These are phyloP conservation scores for Erodium maritimum DNA, from an alignment of 345 rosid species.

Conservation along the genomic window DNA sequence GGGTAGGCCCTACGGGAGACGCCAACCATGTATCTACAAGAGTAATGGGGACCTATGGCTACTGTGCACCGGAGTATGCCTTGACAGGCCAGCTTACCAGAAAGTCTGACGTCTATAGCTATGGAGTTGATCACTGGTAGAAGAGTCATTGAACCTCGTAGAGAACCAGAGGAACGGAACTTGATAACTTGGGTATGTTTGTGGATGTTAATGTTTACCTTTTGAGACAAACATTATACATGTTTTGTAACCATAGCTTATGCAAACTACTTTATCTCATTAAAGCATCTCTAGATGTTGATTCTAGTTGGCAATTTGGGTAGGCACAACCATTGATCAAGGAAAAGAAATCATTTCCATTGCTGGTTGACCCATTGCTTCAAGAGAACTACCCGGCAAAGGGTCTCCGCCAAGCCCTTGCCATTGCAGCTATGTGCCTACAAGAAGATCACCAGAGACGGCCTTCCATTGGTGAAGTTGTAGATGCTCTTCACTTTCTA, in stretches of 20 bases:
- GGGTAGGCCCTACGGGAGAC: slow-evolving; percentile 34
- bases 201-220: not conserved
- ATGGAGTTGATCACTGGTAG: slow-evolving; percentile 74
- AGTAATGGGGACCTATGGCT: slow-evolving; percentile 67
- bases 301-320: not conserved
- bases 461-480: slow-evolving; percentile 67
- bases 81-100: slow-evolving; percentile 41
- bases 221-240: too few species aligned
- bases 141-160: slow-evolving; percentile 55
- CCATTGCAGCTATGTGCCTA: slow-evolving; percentile 77
- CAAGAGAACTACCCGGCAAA: slow-evolving; percentile 42
- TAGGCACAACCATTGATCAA: slow-evolving; percentile 66
- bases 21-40: slow-evolving; percentile 30
- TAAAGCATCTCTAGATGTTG: too few species aligned
- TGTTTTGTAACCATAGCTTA: not conserved
- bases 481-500: slow-evolving; percentile 30
- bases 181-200: slow-evolving; percentile 67
- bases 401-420: slow-evolving; percentile 73
- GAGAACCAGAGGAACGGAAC: slow-evolving; percentile 53
- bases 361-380: slow-evolving; percentile 67
- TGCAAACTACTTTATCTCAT: not conserved
- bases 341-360: slow-evolving; percentile 57
- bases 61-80: slow-evolving; percentile 64
- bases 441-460: slow-evolving; percentile 71
- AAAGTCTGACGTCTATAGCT: slow-evolving; percentile 68